Conservation (phyloP, 2,329 filamentous ascomycete species). For the Geoglossum cookeanum region DNA sequence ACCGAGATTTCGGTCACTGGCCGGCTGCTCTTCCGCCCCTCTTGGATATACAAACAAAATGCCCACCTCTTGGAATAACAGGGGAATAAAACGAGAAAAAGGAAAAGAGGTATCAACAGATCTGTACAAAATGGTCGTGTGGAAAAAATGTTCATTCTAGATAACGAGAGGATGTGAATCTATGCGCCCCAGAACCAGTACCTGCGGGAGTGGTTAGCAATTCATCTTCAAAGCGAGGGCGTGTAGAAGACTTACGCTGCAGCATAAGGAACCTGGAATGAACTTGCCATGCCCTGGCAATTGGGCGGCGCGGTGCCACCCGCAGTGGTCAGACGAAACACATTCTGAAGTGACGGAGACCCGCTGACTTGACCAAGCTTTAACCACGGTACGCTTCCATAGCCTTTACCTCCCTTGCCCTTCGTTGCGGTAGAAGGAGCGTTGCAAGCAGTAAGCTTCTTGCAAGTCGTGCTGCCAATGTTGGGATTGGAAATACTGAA, state of each 20-base stretch:
- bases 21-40: background rate
- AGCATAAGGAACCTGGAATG: conserved; percentile 5
- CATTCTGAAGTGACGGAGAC: background rate
- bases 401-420: background rate
- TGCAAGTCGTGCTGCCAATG: background rate
- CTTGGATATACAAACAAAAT: background rate
- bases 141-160: background rate
- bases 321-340: conserved; percentile 5
- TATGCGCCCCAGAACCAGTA: background rate
- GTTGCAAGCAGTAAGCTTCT: background rate
- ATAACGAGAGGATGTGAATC: background rate
- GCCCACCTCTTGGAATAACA: background rate
- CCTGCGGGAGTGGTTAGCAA: background rate
- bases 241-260: background rate
- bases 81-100: background rate
- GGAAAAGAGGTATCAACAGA: background rate
- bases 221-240: background rate
- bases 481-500: background rate
- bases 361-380: background rate
- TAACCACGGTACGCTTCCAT: conserved; percentile 3
- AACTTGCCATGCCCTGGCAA: background rate
- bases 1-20: background rate
- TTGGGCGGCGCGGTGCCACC: conserved; percentile 2
- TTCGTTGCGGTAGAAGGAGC: conserved; percentile 2
- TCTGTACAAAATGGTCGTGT: background rate